Evolutionary conservation across 305 asterid species (phyloP), one percentile per base, ranked within the genome.

Genomic region (Galium porrigens): DNA sequence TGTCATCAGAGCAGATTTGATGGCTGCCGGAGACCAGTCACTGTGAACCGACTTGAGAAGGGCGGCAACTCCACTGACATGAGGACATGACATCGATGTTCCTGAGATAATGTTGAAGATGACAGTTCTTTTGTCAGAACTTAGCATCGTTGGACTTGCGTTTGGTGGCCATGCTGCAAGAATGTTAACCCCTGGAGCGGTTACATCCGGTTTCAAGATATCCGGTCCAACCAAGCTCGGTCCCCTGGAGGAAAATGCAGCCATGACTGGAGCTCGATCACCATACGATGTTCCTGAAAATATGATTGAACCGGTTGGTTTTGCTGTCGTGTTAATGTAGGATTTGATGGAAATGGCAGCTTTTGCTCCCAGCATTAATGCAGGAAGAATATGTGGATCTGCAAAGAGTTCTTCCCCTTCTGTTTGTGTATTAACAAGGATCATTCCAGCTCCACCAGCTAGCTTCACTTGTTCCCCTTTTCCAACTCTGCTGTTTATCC

Each of bases 81-180:
- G 95, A 5, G 95, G 95, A 29, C 95, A 87, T 0, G 94, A 87
- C 95, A 87, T 87, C 25, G 95, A 87, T 10, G 95, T 87, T 53
- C 95, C 94, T 0, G 94, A 87, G 7, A 85, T 61, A 0, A 87
- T 81, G 82, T 82, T 83, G 78, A 82, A 85, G n/a, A 61, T 69
- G 8, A 73, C 75, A 1, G 82, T 74, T 68, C 88, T 77, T 52
- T 57, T 79, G 76, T 85, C 91, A 33, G 57, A 71, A 44, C 74
- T 63, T 65, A 84, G 85, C 70, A 63, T 56, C 0, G 88, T 80
- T 64, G 89, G 91, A 32, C 89, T 77, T 6, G 80, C 22, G 55
- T 81, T 82, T 10, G 84, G 81, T 4, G 91, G 94, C 96, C 96
- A 88, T 5, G 91, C 91, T 4, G 96, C 96, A 66, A 88, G 39